Percentiles rank a stretch among this genome's conserved stretches.
phyloP scores from a whole-genome alignment of 345 rosid species.

The Kernera saxatilis region DNA sequence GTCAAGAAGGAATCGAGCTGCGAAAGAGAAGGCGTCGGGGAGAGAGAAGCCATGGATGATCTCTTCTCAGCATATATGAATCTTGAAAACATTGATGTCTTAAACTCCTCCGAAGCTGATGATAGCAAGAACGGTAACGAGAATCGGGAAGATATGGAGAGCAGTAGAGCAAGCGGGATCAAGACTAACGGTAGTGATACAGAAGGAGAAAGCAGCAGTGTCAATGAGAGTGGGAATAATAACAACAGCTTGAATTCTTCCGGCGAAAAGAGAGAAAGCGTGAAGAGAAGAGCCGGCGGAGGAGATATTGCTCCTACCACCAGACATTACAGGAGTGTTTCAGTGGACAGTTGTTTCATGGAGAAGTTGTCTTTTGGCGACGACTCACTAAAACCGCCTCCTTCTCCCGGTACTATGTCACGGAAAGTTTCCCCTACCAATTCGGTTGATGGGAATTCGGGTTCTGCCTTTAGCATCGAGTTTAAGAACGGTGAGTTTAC shows the following conservation, averaged over 20 bases:
- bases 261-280: slow-evolving; percentile 60
- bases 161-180: slow-evolving; percentile 87
- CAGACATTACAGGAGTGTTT: slow-evolving; percentile 87
- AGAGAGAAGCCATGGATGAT: slow-evolving; percentile 76
- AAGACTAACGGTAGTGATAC: slow-evolving; percentile 89
- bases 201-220: slow-evolving; percentile 87
- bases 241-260: slow-evolving; percentile 36
- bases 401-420: slow-evolving; percentile 63
- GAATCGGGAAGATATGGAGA: slow-evolving; percentile 80
- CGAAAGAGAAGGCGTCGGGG: slow-evolving; percentile 73
- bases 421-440: slow-evolving; percentile 65
- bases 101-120: slow-evolving; percentile 79
- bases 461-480: slow-evolving; percentile 69
- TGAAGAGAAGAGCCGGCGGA: slow-evolving; percentile 63
- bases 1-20: slow-evolving; percentile 49
- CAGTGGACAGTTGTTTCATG: slow-evolving; percentile 86
- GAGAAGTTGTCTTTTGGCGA: slow-evolving; percentile 68
- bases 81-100: slow-evolving; percentile 72
- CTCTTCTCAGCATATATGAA: slow-evolving; percentile 93
- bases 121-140: slow-evolving; percentile 59
- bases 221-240: slow-evolving; percentile 56
- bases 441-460: slow-evolving; percentile 58
- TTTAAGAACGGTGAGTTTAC: slow-evolving; percentile 87
- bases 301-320: slow-evolving; percentile 65
- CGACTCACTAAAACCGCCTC: slow-evolving; percentile 73